Evolutionary conservation across 2,329 filamentous ascomycete species (phyloP).

Genomic region (Fusarium sp.): DNA sequence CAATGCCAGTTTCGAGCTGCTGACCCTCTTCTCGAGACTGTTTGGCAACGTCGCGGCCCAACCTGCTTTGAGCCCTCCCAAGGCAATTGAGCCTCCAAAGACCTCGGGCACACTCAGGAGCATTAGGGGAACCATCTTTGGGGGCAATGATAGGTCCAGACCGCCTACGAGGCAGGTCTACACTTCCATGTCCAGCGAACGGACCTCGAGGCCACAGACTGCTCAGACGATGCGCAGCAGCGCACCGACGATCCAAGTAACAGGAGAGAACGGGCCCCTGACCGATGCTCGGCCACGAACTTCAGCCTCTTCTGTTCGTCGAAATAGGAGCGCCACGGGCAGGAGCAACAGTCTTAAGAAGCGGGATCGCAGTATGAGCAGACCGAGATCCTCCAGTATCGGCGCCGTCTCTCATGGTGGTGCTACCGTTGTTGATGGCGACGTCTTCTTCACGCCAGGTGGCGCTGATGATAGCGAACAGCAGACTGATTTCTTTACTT

Average conservation of each 20-base stretch:
- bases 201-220: slow-evolving; percentile 53
- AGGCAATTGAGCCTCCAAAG: slow-evolving; percentile 69
- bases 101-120: slow-evolving; percentile 79
- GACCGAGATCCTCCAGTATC: slow-evolving; percentile 59
- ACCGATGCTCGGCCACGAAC: slow-evolving; percentile 50
- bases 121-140: slow-evolving; percentile 82
- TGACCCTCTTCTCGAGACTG: slow-evolving; percentile 83
- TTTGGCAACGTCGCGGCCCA: slow-evolving; percentile 72
- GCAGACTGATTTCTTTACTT: slow-evolving; percentile 60
- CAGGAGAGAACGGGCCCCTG: slow-evolving; percentile 67
- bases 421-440: slow-evolving; percentile 62
- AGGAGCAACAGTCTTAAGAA: slow-evolving; percentile 66
- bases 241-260: slow-evolving; percentile 82
- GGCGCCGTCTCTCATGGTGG: slow-evolving; percentile 53
- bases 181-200: slow-evolving; percentile 52
- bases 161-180: slow-evolving; percentile 58
- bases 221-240: slow-evolving; percentile 57
- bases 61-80: slow-evolving; percentile 56
- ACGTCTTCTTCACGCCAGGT: slow-evolving; percentile 62
- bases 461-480: slow-evolving; percentile 55
- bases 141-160: slow-evolving; percentile 63
- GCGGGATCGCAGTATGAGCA: slow-evolving; percentile 63
- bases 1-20: slow-evolving; percentile 86
- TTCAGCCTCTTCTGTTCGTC: slow-evolving; percentile 48
- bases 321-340: slow-evolving; percentile 60